Evolutionary conservation across 2,329 filamentous ascomycete genomes (phyloP), one percentile per base, ranked within the genome.

Genomic region (Penicillium sp.): DNA sequence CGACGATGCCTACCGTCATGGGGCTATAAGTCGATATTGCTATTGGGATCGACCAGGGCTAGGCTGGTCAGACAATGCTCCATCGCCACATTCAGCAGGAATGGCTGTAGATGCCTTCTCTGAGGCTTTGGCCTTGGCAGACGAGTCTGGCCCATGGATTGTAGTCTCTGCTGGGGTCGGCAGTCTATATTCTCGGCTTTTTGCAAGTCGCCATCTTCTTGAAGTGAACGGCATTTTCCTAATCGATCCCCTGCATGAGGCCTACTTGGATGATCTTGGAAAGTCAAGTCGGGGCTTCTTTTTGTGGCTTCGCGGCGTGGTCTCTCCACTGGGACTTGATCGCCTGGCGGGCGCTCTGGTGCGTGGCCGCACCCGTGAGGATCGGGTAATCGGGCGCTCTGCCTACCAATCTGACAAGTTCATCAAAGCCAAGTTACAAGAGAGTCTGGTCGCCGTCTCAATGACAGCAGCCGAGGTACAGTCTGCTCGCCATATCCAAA

Each of bases 41-140:
- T 97, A 96, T 75, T 93, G 91, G 71, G 95, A 99, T 72, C 89
- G 95, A 22, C 95, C 95, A 1, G 95, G 95, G 1, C 84, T 93
- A 55, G 93, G 84, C 7, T 96, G 91, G 87, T 86, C 86, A 47
- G 95, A 99, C 75, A 93, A 95, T 54, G 92, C 93, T 0, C 95
- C 95, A 2, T 97, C 93, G 6, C 95, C 95, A 0, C 88, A 96
- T 66, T 96, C 91, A 5, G 93, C 91, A 5, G 92, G 93, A 44
- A 96, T 97, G 85, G 89, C 90, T n/a, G 88, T 90, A 5, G 92
- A 96, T 68, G 91, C 88, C 0, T 80, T 98, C 26, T 93, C 91
- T 44, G 93, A 98, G 77, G 91, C 92, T 3, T 83, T 99, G 6
- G 87, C 89, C 2, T 81, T 86, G 41, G 86, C 90, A 3, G 92